Percentiles rank a stretch among this genome's conserved stretches.
phyloP scores from a whole-genome alignment of 768 basidiomycete genomes.

The Terana coerulea region DNA sequence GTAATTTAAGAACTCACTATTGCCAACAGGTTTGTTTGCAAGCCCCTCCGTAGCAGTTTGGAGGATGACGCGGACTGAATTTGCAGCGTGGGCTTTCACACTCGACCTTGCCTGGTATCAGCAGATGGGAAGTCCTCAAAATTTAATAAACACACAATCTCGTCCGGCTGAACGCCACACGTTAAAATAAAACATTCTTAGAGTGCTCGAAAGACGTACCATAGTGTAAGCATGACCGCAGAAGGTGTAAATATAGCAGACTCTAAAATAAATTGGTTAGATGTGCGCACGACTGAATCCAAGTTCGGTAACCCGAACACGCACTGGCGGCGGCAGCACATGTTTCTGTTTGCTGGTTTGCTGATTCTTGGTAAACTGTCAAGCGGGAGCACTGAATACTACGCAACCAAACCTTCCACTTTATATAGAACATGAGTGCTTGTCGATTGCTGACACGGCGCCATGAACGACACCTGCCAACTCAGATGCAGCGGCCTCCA shows the following conservation, averaged over 20 bases:
- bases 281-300: too few species aligned
- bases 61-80: conserved; percentile 22
- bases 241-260: conserved; percentile 22
- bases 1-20: conserved; percentile 14
- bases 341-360: too few species aligned
- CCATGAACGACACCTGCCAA: too few species aligned
- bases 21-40: conserved; percentile 26
- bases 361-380: too few species aligned
- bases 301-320: neutral
- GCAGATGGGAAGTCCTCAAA: neutral
- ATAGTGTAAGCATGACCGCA: conserved; percentile 23
- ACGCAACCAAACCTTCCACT: too few species aligned
- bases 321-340: conserved; percentile 24
- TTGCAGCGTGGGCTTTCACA: conserved; percentile 23
- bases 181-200: neutral
- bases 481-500: too few species aligned
- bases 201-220: conserved; percentile 9
- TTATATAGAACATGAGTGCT: too few species aligned
- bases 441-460: too few species aligned
- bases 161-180: conserved; percentile 18
- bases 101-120: conserved; percentile 10
- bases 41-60: conserved; percentile 15
- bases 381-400: too few species aligned
- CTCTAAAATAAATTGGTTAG: conserved; percentile 8
- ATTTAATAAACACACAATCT: conserved; percentile 8